These are phyloP conservation scores for Mycena vitilis DNA, from an alignment of 768 basidiomycete species.

Conservation along the genomic window DNA sequence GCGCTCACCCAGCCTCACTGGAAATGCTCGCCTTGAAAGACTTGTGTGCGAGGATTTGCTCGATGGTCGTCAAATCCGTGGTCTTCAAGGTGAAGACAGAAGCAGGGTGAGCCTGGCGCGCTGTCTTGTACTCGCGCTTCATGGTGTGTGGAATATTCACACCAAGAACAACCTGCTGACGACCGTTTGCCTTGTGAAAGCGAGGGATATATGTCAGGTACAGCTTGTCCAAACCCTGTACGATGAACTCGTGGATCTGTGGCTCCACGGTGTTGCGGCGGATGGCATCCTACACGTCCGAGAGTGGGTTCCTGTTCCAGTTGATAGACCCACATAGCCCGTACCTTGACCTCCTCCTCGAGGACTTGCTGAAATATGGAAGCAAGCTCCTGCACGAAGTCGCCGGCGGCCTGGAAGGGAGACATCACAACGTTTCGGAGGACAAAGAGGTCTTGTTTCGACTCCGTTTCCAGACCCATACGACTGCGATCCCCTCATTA, in stretches of 20 bases:
- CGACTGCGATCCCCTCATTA: conserved; percentile 35
- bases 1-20: too few species aligned
- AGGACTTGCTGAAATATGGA: conserved; percentile 47
- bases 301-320: neutral
- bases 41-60: too few species aligned
- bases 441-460: conserved; percentile 46
- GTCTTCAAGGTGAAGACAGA: too few species aligned
- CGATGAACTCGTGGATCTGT: conserved; percentile 47
- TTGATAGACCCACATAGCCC: neutral
- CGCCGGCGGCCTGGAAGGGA: conserved; percentile 48
- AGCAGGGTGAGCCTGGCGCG: too few species aligned
- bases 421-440: conserved; percentile 55
- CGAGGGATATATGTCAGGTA: conserved; percentile 48
- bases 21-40: too few species aligned
- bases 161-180: conserved; percentile 52
- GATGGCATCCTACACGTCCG: neutral
- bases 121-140: too few species aligned
- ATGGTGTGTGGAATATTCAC: conserved; percentile 36
- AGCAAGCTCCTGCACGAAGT: conserved; percentile 46
- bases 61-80: too few species aligned
- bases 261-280: conserved; percentile 45
- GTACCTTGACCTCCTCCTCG: conserved; percentile 50
- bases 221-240: conserved; percentile 49
- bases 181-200: conserved; percentile 41
- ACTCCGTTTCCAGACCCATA: conserved; percentile 42